Percentiles rank a stretch among this genome's conserved stretches.
Conservation (phyloP, 129 eudicot species). For the Artemisia annua region DNA sequence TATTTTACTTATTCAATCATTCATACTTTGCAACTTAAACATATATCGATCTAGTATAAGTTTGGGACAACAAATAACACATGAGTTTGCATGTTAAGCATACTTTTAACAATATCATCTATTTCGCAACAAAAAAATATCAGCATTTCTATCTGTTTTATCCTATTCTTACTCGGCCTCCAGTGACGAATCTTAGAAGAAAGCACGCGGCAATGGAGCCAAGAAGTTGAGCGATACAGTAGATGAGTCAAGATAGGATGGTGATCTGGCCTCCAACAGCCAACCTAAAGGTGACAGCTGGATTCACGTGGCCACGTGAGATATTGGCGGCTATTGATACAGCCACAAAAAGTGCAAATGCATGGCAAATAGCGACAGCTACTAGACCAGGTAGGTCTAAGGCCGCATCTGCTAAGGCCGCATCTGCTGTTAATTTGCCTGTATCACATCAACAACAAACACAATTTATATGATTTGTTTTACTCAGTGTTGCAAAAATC, state of each 20-base stretch:
- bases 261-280: slow-evolving; percentile 94
- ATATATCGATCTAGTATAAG: too few relatives aligned
- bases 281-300: slow-evolving; percentile 87
- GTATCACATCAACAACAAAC: slow-evolving; percentile 1
- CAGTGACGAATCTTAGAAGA: slow-evolving; percentile 74
- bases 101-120: too few relatives aligned
- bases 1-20: too few relatives aligned
- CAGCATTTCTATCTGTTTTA: too few relatives aligned
- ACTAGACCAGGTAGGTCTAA: slow-evolving; percentile 83
- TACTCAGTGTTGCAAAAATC: too few relatives aligned
- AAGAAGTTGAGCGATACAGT: slow-evolving; percentile 75
- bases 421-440: slow-evolving; percentile 71
- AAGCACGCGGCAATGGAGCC: slow-evolving; percentile 62
- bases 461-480: too few relatives aligned
- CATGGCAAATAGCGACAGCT: slow-evolving; percentile 75
- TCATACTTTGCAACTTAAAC: too few relatives aligned
- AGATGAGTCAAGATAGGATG: slow-evolving; percentile 63
- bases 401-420: too few relatives aligned
- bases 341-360: slow-evolving; percentile 76
- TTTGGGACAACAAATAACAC: too few relatives aligned
- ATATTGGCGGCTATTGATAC: slow-evolving; percentile 87
- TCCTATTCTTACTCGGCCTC: slow-evolving; percentile 59
- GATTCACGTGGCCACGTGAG: slow-evolving; percentile 91
- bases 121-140: not conserved
- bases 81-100: too few relatives aligned